Conservation (phyloP, 768 basidiomycete species). For the Trametes maxima region DNA sequence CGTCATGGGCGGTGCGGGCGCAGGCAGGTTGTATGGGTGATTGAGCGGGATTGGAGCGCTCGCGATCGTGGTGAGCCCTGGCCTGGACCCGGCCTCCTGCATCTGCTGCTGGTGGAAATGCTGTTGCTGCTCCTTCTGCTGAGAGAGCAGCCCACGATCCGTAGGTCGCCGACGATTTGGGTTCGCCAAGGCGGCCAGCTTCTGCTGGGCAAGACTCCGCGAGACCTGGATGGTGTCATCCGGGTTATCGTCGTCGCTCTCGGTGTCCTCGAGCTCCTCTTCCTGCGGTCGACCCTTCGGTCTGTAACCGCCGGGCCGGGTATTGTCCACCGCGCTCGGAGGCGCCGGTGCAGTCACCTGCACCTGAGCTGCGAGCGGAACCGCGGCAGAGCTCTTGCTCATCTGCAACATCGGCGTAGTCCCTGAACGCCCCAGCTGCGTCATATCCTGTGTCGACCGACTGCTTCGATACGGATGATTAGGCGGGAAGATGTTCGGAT, state of each 20-base stretch:
- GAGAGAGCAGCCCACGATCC: slow-evolving; percentile 31
- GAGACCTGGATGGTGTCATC: slow-evolving; percentile 59
- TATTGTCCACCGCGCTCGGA: slow-evolving; percentile 31
- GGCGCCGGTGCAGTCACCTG: slow-evolving; percentile 44
- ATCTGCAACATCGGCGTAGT: slow-evolving; percentile 37
- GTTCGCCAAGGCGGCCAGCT: slow-evolving; percentile 56
- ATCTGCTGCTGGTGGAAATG: slow-evolving; percentile 12
- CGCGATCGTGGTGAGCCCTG: slow-evolving; percentile 37
- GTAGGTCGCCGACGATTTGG: slow-evolving; percentile 42
- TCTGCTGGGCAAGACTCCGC: slow-evolving; percentile 69
- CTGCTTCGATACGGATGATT: slow-evolving; percentile 61
- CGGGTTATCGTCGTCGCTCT: slow-evolving; percentile 52
- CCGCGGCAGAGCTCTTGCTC: slow-evolving; percentile 60
- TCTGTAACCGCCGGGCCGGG: slow-evolving; percentile 47
- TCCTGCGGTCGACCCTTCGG: slow-evolving; percentile 67
- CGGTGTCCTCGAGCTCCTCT: slow-evolving; percentile 62
- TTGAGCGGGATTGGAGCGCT: slow-evolving; percentile 61
- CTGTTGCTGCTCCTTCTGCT: slow-evolving; percentile 26
- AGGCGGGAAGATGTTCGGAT: slow-evolving; percentile 58
- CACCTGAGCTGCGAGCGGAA: slow-evolving; percentile 58
- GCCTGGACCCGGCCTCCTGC: slow-evolving; percentile 22
- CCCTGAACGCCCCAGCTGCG: slow-evolving; percentile 28
- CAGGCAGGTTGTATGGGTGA: slow-evolving; percentile 75
- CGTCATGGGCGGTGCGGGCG: slow-evolving; percentile 65
- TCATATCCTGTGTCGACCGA: slow-evolving; percentile 52